These are phyloP conservation scores for Kazachstania psychrophila DNA, from an alignment of 805 yeast genomes.

Conservation along the genomic window DNA sequence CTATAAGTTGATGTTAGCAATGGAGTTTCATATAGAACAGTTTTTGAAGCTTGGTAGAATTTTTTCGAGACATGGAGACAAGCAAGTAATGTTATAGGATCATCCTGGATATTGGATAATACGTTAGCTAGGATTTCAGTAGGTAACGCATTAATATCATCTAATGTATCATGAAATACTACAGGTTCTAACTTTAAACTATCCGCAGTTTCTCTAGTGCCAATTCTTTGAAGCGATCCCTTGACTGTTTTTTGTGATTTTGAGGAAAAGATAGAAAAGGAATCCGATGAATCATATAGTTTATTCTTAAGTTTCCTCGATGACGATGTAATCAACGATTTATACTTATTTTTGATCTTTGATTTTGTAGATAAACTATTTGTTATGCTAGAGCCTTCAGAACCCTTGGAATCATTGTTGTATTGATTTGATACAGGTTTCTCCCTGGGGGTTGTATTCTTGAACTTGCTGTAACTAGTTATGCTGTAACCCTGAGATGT, in stretches of 20 bases:
- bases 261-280: slow-evolving; percentile 26
- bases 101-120: slow-evolving; percentile 15
- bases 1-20: slow-evolving; percentile 62
- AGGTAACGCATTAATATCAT: slow-evolving; percentile 27
- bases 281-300: slow-evolving; percentile 25
- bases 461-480: no score
- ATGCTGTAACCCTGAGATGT: no score
- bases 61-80: slow-evolving; percentile 43
- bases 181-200: not conserved
- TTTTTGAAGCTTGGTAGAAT: slow-evolving; percentile 44
- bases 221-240: slow-evolving; percentile 1
- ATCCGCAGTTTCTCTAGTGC: not conserved
- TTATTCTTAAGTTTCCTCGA: slow-evolving; percentile 26
- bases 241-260: slow-evolving; percentile 11
- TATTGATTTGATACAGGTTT: no score
- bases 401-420: not conserved
- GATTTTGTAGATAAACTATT: slow-evolving; percentile 11
- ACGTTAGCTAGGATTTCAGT: slow-evolving; percentile 26
- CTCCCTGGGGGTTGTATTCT: no score
- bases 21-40: slow-evolving; percentile 46
- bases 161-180: slow-evolving; percentile 8
- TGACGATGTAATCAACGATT: slow-evolving; percentile 17
- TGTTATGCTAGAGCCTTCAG: slow-evolving; percentile 8
- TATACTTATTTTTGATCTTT: slow-evolving; percentile 19
- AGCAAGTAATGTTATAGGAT: slow-evolving; percentile 33